Percentiles rank a stretch among this genome's conserved stretches.
Evolutionary conservation across 495 filamentous ascomycete species (phyloP).

Genomic region (Podospora fimiseda): DNA sequence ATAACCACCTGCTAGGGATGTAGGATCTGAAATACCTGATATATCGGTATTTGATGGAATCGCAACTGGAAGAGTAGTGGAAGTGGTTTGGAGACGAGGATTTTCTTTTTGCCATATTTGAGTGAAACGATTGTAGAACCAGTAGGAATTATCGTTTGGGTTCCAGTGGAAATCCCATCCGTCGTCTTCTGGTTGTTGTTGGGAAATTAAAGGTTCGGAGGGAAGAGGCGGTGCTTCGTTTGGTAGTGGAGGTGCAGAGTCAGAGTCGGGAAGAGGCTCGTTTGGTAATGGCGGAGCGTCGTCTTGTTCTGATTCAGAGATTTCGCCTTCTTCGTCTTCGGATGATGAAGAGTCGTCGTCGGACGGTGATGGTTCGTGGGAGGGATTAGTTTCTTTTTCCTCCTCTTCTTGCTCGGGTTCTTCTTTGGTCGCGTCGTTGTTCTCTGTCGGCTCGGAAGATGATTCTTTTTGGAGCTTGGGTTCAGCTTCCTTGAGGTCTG

Average conservation of each 20-base stretch:
- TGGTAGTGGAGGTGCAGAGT: constrained; percentile 25
- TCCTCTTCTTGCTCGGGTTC: no score
- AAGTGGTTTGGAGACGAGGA: constrained; percentile 60
- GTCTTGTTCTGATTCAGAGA: background rate
- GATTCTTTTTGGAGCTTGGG: no score
- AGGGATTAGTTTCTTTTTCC: constrained; percentile 28
- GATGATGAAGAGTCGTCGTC: background rate
- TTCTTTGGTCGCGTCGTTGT: no score
- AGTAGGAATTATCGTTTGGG: constrained; percentile 59
- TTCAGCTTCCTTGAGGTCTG: no score
- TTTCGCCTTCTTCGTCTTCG: background rate
- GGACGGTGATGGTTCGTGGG: constrained; percentile 44
- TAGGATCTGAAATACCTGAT: constrained; percentile 22
- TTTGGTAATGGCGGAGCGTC: constrained; percentile 23
- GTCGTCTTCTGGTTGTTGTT: constrained; percentile 53
- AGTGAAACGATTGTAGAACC: constrained; percentile 86
- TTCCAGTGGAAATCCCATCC: constrained; percentile 91
- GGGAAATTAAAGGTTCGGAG: constrained; percentile 33
- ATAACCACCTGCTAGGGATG: constrained; percentile 60
- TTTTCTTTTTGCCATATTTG: constrained; percentile 80
- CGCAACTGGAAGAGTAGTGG: constrained; percentile 17
- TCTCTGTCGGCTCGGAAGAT: no score
- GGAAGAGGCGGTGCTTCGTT: constrained; percentile 34
- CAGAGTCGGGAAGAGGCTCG: constrained; percentile 20
- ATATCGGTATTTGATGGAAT: constrained; percentile 23